These are phyloP conservation scores for Epichloe sibirici DNA, from an alignment of 2,329 filamentous ascomycete genomes.

Conservation along the genomic window DNA sequence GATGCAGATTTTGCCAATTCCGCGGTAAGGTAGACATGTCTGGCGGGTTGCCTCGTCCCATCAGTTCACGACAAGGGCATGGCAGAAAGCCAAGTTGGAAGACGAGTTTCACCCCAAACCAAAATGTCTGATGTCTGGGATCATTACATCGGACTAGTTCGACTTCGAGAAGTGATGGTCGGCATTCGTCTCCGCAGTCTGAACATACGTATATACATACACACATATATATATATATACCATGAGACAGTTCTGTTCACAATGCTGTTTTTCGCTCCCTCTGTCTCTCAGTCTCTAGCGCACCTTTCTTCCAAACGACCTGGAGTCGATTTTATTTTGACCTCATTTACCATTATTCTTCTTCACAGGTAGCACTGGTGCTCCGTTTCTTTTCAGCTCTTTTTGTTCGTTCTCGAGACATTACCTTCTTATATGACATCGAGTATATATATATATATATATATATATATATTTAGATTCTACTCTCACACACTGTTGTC, in stretches of 20 bases:
- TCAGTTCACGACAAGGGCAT: not conserved
- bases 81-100: not conserved
- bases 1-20: not conserved
- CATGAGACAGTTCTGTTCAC: too few species aligned
- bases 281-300: not conserved
- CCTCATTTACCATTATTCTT: not conserved
- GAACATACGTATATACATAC: not conserved
- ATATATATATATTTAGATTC: too few species aligned
- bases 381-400: not conserved
- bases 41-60: not conserved
- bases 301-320: not conserved
- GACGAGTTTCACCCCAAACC: not conserved
- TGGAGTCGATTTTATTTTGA: conserved; percentile 1
- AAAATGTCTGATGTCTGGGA: not conserved
- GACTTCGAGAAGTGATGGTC: not conserved
- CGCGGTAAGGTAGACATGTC: not conserved
- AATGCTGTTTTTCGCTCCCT: too few species aligned
- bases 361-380: not conserved
- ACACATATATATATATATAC: not conserved
- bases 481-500: not conserved
- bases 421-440: too few species aligned
- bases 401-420: not conserved
- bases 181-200: too few species aligned
- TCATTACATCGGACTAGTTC: not conserved
- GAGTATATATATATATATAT: too few species aligned